These are phyloP conservation scores for Ophiosphaerella narmari DNA, from an alignment of 2,329 filamentous ascomycete species.

Conservation along the genomic window DNA sequence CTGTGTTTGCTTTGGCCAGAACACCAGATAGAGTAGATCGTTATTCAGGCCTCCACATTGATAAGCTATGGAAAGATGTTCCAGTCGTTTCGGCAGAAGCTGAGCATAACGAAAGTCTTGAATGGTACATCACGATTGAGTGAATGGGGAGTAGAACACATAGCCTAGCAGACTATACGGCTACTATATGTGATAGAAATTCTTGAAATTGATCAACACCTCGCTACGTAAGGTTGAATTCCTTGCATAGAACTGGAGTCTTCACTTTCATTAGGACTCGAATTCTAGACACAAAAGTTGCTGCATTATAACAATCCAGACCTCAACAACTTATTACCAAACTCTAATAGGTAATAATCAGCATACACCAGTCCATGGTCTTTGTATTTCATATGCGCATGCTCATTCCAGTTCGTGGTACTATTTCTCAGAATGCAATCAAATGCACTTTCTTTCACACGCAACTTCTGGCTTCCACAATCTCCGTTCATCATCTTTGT, in stretches of 20 bases:
- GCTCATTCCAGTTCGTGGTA: conserved; percentile 55
- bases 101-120: background rate
- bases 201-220: no score
- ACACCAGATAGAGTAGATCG: conserved; percentile 11
- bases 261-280: no score
- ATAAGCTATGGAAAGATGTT: conserved; percentile 26
- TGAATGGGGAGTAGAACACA: background rate
- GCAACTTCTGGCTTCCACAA: conserved; percentile 15
- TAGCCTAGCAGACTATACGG: no score
- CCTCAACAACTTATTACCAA: conserved; percentile 54
- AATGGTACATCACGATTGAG: conserved; percentile 3
- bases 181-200: no score
- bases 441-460: conserved; percentile 36
- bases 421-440: conserved; percentile 55
- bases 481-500: conserved; percentile 21
- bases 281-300: background rate
- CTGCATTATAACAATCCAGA: conserved; percentile 29
- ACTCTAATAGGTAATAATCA: conserved; percentile 55
- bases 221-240: no score
- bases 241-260: no score
- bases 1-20: conserved; percentile 31
- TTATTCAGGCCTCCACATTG: conserved; percentile 21
- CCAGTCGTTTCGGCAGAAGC: conserved; percentile 14
- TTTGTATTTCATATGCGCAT: conserved; percentile 51
- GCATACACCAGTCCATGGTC: conserved; percentile 57